Evolutionary conservation across 352 stramenopile species (phyloP), one percentile per base, ranked within the genome.

Genomic region (Halophytophthora polymorphica): DNA sequence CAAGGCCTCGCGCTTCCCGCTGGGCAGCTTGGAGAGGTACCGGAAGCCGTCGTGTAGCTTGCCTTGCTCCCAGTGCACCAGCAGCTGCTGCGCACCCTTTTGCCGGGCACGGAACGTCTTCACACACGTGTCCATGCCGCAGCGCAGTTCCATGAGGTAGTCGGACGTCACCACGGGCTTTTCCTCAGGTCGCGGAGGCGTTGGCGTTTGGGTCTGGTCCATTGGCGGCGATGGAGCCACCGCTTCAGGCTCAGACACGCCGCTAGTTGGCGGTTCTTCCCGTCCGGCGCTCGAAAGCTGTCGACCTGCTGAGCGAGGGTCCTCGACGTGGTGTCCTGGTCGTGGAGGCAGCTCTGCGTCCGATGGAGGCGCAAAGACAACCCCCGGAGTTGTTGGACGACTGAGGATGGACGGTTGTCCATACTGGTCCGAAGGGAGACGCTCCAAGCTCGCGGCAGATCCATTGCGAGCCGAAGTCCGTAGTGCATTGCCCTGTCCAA

Each of bases 81-180:
- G 67, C 8, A 94, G 59, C 57, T 90, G 72, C 50, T 91, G 71
- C 12, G 89, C 50, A 22, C 72, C 76, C 46, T 88, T 89, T 50
- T 92, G 80, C 1, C 83, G 70, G 39, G 65, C 57, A 13, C 73
- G 71, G 33, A 94, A 86, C 11, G 74, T 79, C 49, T 90, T 90
- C 28, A 92, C 45, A 23, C 70, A 91, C 11, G 79, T 89, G 50
- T 94, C 83, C 81, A 94, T 94, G 7, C 83, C 83, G 53, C 77
- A 88, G 7, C 77, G 79, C 49, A 92, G 78, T 58, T 94, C 83
- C 66, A 84, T 87, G 39, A 94, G 77, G 48, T 79, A 92, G 37
- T 90, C 77, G 0, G 75, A 77, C 15, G 74, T 88, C 14, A 75
- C 56, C 14, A 79, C 23, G 3, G 56, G 41, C 28, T 72, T 56